Evolutionary conservation across 2,329 filamentous ascomycete genomes (phyloP).

Genomic region (Cercospora nicotianae): DNA sequence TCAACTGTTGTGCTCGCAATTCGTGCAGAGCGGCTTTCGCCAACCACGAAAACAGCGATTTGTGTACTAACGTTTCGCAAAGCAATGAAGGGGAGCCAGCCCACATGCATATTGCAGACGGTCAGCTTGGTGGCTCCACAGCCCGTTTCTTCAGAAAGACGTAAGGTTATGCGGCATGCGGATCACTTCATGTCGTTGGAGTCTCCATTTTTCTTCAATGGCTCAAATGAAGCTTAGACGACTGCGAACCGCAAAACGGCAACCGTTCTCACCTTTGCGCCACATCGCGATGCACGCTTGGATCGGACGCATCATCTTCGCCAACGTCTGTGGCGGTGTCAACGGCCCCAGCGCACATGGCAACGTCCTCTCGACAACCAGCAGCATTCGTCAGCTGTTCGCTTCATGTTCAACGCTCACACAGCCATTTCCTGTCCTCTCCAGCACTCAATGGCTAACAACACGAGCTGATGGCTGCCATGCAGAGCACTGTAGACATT

Average conservation of each 20-base stretch:
- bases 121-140: neutral
- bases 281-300: neutral
- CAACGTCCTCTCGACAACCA: neutral
- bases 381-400: neutral
- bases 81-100: neutral
- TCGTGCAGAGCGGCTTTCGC: neutral
- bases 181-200: neutral
- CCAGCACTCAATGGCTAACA: constrained; percentile 7
- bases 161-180: neutral
- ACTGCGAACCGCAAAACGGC: neutral
- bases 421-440: neutral
- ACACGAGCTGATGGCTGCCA: neutral
- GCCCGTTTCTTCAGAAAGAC: neutral
- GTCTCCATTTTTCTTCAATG: neutral
- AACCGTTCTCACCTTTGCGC: neutral
- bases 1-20: neutral
- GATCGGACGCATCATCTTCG: neutral
- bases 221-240: neutral
- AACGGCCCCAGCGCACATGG: neutral
- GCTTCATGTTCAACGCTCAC: neutral
- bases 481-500: neutral
- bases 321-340: neutral
- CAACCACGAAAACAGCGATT: neutral
- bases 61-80: neutral
- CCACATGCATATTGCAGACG: neutral